A percentile compares a stretch with the other conserved stretches of the same genome.
Conservation (phyloP, 2,329 filamentous ascomycete genomes). For the Cercospora beticola region DNA sequence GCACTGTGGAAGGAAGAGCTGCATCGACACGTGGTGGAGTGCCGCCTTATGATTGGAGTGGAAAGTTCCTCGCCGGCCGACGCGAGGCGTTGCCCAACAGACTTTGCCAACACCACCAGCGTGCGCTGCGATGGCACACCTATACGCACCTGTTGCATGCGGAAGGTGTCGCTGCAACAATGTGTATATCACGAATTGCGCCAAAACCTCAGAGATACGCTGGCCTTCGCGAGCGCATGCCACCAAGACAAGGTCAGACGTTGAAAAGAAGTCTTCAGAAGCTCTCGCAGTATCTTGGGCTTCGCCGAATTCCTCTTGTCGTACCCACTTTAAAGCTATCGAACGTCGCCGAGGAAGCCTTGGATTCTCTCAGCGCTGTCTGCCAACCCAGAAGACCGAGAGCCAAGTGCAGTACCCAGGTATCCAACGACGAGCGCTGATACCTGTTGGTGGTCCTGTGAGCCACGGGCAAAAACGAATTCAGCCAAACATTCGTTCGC, state of each 20-base stretch:
- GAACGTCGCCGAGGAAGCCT: not conserved
- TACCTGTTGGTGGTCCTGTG: not conserved
- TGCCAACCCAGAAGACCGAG: conserved; percentile 1
- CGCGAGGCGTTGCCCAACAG: not conserved
- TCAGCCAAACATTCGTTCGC: not conserved
- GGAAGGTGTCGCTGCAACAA: not conserved
- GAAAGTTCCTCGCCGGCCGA: not conserved
- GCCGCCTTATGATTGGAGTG: not conserved
- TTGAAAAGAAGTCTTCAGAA: not conserved
- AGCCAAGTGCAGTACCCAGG: conserved; percentile 2
- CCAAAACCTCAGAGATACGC: not conserved
- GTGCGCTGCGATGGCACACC: not conserved
- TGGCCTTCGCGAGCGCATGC: not conserved
- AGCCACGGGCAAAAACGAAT: not conserved
- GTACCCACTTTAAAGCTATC: not conserved
- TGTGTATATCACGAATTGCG: not conserved
- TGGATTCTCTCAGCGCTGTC: not conserved
- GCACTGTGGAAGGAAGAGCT: not conserved
- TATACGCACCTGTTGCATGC: not conserved
- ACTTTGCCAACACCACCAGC: not conserved
- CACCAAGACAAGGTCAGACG: not conserved
- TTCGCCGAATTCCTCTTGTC: not conserved
- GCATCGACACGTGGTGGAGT: not conserved
- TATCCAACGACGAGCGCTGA: not conserved
- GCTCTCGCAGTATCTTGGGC: not conserved